phyloP scores from a whole-genome alignment of 2,329 filamentous ascomycete genomes.

The Pseudocercospora fijiensis region DNA sequence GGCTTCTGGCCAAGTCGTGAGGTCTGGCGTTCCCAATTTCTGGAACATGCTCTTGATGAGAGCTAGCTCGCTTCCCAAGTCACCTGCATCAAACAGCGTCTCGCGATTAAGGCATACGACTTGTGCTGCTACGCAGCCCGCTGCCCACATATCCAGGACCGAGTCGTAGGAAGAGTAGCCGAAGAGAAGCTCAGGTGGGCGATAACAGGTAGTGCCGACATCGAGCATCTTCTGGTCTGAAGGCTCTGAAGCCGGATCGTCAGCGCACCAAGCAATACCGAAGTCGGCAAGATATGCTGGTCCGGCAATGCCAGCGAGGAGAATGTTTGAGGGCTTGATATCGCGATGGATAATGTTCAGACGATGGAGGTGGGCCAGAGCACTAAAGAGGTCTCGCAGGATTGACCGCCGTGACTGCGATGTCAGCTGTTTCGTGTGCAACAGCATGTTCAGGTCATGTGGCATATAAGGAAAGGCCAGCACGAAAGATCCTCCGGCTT shows the following conservation, averaged over 20 bases:
- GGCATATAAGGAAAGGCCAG: slow-evolving; percentile 84
- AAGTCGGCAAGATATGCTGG: slow-evolving; percentile 87
- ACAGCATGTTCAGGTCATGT: slow-evolving; percentile 66
- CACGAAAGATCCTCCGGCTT: slow-evolving; percentile 70
- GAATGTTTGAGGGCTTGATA: slow-evolving; percentile 85
- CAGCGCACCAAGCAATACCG: slow-evolving; percentile 80
- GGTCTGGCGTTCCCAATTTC: slow-evolving; percentile 80
- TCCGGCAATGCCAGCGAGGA: slow-evolving; percentile 47
- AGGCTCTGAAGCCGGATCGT: slow-evolving; percentile 60
- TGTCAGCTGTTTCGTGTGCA: slow-evolving; percentile 46
- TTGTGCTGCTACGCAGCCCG: slow-evolving; percentile 82
- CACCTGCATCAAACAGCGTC: slow-evolving; percentile 80
- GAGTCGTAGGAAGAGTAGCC: slow-evolving; percentile 71
- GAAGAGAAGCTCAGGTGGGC: slow-evolving; percentile 87
- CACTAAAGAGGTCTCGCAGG: slow-evolving; percentile 69
- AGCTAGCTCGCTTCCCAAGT: slow-evolving; percentile 87
- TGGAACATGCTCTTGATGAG: slow-evolving; percentile 91
- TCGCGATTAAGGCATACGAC: slow-evolving; percentile 56
- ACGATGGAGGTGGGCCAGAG: slow-evolving; percentile 68
- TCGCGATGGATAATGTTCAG: slow-evolving; percentile 86
- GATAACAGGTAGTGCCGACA: slow-evolving; percentile 88
- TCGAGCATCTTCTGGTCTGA: slow-evolving; percentile 75
- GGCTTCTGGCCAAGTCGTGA: slow-evolving; percentile 79
- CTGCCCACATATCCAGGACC: slow-evolving; percentile 83
- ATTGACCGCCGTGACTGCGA: slow-evolving; percentile 44